Base-by-base conservation (phyloP, 1,284 basidiomycete genomes). In the Phlebopus sp. region DNA sequence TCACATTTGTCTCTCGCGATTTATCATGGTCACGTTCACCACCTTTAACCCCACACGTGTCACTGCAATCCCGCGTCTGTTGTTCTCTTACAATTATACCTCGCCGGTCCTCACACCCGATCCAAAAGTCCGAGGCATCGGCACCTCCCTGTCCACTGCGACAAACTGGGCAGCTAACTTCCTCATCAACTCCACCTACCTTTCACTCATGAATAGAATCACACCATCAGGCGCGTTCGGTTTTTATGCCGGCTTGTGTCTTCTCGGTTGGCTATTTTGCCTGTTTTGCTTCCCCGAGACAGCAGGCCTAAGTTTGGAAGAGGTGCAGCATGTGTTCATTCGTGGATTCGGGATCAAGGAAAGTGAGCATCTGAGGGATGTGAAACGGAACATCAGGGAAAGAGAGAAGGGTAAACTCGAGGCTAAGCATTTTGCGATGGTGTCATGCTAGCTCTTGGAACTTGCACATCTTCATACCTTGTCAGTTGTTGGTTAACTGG, bases 81-180 rank as follows among this genome's bases (percentile, higher is more conserved):
- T 35, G 13, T 6, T 3, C 19, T 21, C 4, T 21, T 23, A 3
- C 11, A 10, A 23, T 36, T 35, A 50, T 30, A 11, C 11, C 23
- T n/a, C 17, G 23, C 31, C 27, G 6, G 18, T 34, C 7, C 13
- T 9, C 17, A 29, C 31, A 8, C 37, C 18, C 42, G 7, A 15
- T 15, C 42, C 41, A 36, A 23, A 49, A 81, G 88, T 91, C 7
- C 81, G 90, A 46, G 90, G 90, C 2, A 79, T 92, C 40, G 90
- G 90, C 18, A 86, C 86, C 10, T 86, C 85, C 2, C 74, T 92
- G 51, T 76, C 82, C n/a, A 92, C 89, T 0, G 83, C 87, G 3
- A 84, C 80, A 27, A 91, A 91, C 69, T 92, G 90, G 90, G 77
- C 72, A n/a, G 77, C 75, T 15, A 92, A 92, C 66, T 74, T 92